These are phyloP conservation scores for Xylariaceae sp. DNA, from an alignment of 2,329 filamentous ascomycete genomes.

Conservation along the genomic window DNA sequence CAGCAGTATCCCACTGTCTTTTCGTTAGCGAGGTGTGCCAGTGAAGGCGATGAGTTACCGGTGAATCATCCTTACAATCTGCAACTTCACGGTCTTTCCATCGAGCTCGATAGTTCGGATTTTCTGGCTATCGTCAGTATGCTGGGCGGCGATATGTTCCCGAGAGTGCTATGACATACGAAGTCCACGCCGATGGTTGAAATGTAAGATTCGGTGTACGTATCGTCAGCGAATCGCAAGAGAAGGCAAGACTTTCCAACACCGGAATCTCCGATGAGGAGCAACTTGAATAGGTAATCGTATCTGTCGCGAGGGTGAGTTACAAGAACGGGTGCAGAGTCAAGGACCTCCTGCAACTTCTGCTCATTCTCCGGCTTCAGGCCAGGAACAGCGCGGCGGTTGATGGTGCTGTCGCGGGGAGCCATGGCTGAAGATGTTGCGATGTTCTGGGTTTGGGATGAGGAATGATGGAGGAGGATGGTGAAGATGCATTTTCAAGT, in stretches of 20 bases:
- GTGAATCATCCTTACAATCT: slow-evolving; percentile 73
- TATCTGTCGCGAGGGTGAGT: slow-evolving; percentile 66
- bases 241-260: slow-evolving; percentile 99
- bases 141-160: background rate
- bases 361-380: slow-evolving; percentile 27
- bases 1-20: slow-evolving; percentile 93
- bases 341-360: slow-evolving; percentile 27
- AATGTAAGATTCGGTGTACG: slow-evolving; percentile 99
- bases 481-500: too few species aligned
- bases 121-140: slow-evolving; percentile 67
- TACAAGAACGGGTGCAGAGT: slow-evolving; percentile 23
- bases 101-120: slow-evolving; percentile 99
- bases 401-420: slow-evolving; percentile 2
- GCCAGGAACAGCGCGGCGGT: slow-evolving; percentile 11
- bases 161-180: slow-evolving; percentile 61
- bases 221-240: slow-evolving; percentile 96
- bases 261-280: slow-evolving; percentile 99
- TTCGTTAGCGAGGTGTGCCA: slow-evolving; percentile 33
- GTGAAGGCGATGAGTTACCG: background rate
- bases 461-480: slow-evolving; percentile 4
- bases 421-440: slow-evolving; percentile 15
- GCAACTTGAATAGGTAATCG: slow-evolving; percentile 99
- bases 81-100: slow-evolving; percentile 98
- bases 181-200: slow-evolving; percentile 99
- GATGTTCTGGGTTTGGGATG: slow-evolving; percentile 6